Evolutionary conservation across 495 filamentous ascomycete species (phyloP), one percentile per base, ranked within the genome.

Genomic region (Neurospora sp.): DNA sequence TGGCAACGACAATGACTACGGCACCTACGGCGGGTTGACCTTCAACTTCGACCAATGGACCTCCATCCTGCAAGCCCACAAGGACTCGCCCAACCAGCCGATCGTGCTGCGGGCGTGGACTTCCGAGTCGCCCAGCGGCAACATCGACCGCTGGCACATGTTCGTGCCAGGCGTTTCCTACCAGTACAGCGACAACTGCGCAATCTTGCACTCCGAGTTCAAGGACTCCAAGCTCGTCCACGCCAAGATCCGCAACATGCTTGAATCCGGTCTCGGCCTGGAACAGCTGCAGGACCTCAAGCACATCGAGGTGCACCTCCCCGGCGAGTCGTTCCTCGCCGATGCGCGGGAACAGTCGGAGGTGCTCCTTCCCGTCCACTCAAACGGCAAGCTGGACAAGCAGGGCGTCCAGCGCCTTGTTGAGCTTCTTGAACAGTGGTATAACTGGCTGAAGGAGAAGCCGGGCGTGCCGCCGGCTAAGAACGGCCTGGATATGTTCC

Each of bases 21-120:
- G 41, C 16, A 44, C 73, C 16, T 79, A 78, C 22, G 78, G 78
- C 37, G 78, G 77, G 1, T 45, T 80, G n/a, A 16, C 27, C 35
- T 78, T 75, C 31, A 37, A 39, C 8, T 53, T 61, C 0, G 40
- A 44, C 20, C 69, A 71, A 5, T 79, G 76, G 78, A 22, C 35
- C 0, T 10, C 45, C 4, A 74, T 78, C 8, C 9, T 71, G 16
- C 10, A 10, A n/a, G 10, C 20, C 18, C 75, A 65, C 68, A 22
- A 47, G 35, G n/a, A 42, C 0, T 37, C 69, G 1, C 10, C 8
- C 1, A 10, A 18, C 27, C 40, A 2, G 1, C 41, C n/a, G 18
- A 35, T 72, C 27, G 61, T 27, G 1, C 74, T 74, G 6, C 27
- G 42, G 45, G 44, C 68, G 9, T 37, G 5, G 44, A 45, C 59